Conservation (phyloP, 176 grass and related monocot species). For the Thalia dealbata region DNA sequence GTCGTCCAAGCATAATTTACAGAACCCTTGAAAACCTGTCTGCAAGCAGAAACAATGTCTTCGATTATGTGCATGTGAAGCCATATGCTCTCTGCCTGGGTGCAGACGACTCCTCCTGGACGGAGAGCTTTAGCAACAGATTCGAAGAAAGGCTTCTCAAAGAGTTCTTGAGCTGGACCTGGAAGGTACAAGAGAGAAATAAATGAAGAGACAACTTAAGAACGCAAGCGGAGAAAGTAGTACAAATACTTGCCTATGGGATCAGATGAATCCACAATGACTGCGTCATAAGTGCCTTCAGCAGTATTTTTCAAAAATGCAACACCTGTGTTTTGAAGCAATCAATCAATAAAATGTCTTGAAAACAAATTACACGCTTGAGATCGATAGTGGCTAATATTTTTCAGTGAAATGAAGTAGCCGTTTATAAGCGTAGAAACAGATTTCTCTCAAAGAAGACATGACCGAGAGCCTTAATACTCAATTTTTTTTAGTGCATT, state of each 20-base stretch:
- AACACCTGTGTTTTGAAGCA: constrained; percentile 41
- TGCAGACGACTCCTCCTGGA: constrained; percentile 87
- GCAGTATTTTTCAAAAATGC: constrained; percentile 65
- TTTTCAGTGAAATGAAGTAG: no score
- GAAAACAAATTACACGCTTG: background rate
- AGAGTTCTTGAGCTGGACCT: constrained; percentile 93
- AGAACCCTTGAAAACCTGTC: constrained; percentile 82
- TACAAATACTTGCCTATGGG: constrained; percentile 43
- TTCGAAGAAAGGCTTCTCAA: constrained; percentile 94
- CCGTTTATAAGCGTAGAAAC: no score
- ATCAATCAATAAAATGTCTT: constrained; percentile 1
- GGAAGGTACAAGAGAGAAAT: background rate
- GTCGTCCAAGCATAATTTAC: constrained; percentile 99
- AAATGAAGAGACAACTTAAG: background rate
- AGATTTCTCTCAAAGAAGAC: no score
- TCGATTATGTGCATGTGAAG: constrained; percentile 99
- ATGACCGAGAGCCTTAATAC: no score
- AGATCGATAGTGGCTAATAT: no score
- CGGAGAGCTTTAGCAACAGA: constrained; percentile 63
- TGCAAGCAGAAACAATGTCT: constrained; percentile 59
- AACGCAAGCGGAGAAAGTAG: constrained; percentile 1
- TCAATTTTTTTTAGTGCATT: no score
- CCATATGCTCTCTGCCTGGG: constrained; percentile 98
- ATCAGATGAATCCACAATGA: constrained; percentile 93
- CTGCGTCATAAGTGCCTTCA: constrained; percentile 80